A percentile compares a stretch with the other conserved stretches of the same genome.
phyloP scores from a whole-genome alignment of 164 flowering plant genomes.

The Chloranthus sessilifolius region DNA sequence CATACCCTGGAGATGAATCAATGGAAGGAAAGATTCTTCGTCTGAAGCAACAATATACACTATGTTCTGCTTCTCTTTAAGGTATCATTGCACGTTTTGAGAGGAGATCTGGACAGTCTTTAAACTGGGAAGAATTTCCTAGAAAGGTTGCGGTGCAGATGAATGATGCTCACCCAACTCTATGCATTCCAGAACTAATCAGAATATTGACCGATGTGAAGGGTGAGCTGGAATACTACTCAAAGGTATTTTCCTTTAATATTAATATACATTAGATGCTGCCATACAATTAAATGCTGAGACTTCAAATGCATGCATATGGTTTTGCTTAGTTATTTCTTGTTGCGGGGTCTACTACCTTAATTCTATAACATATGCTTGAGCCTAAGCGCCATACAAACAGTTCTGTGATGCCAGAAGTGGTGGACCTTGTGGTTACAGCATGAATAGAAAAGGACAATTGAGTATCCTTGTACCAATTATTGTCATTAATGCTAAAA shows the following conservation, averaged over 20 bases:
- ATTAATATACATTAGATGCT: background rate
- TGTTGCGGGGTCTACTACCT: too few species aligned
- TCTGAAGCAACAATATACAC: constrained; percentile 86
- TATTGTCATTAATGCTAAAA: too few species aligned
- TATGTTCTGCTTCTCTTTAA: constrained; percentile 96
- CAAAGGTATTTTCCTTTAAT: constrained; percentile 46
- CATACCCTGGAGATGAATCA: constrained; percentile 96
- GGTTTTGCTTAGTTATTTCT: too few species aligned
- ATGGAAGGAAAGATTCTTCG: constrained; percentile 82
- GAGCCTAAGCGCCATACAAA: too few species aligned
- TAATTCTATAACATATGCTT: too few species aligned
- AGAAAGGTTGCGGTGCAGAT: constrained; percentile 94
- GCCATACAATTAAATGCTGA: background rate
- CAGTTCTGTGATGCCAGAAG: too few species aligned
- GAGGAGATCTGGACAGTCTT: constrained; percentile 59
- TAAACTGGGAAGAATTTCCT: constrained; percentile 86
- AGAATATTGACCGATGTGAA: constrained; percentile 82
- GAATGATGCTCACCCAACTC: constrained; percentile 98
- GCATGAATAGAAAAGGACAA: too few species aligned
- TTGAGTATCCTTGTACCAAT: too few species aligned
- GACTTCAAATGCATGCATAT: background rate
- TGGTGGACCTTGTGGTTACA: too few species aligned
- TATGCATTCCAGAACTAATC: constrained; percentile 95
- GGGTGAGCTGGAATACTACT: constrained; percentile 80
- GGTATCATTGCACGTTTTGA: constrained; percentile 85